A percentile compares a stretch with the other conserved stretches of the same genome.
These are phyloP conservation scores for Pythium sukuiense DNA, from an alignment of 352 stramenopile species.

Conservation along the genomic window DNA sequence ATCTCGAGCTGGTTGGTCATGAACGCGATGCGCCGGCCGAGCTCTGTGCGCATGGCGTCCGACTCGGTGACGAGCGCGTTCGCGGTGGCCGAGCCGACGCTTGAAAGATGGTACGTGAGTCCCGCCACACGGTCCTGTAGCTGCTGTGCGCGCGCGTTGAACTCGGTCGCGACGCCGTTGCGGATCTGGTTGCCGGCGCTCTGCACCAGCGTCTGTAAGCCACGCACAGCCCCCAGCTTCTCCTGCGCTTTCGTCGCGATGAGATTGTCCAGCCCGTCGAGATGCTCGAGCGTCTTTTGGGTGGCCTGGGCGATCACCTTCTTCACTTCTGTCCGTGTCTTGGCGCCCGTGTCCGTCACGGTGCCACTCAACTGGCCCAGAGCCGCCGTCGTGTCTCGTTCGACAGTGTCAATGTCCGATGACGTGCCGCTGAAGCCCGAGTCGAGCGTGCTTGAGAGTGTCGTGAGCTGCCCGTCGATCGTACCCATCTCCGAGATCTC, in stretches of 20 bases:
- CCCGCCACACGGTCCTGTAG: conserved; percentile 2
- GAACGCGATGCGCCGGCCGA: conserved; percentile 11
- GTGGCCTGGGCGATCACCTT: neutral
- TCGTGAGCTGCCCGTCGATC: conserved; percentile 10
- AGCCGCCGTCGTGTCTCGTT: conserved; percentile 6
- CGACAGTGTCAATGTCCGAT: conserved; percentile 7
- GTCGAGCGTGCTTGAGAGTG: conserved; percentile 3
- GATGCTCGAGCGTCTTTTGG: conserved; percentile 4
- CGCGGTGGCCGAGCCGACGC: neutral
- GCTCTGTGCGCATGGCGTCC: conserved; percentile 16
- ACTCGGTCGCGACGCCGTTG: conserved; percentile 2
- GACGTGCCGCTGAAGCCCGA: conserved; percentile 1
- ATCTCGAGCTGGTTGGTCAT: conserved; percentile 17
- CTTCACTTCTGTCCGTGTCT: conserved; percentile 12
- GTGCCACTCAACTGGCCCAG: neutral
- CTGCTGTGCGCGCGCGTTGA: conserved; percentile 2
- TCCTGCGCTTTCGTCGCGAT: neutral
- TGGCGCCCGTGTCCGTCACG: neutral
- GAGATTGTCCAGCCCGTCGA: neutral
- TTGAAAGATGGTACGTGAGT: conserved; percentile 1
- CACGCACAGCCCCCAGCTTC: neutral
- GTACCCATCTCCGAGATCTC: conserved; percentile 1
- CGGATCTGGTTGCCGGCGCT: neutral
- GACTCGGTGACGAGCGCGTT: conserved; percentile 6
- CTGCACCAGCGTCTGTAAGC: neutral